phyloP scores from a whole-genome alignment of 805 yeast genomes.

The Jamesozyma rosinii region DNA sequence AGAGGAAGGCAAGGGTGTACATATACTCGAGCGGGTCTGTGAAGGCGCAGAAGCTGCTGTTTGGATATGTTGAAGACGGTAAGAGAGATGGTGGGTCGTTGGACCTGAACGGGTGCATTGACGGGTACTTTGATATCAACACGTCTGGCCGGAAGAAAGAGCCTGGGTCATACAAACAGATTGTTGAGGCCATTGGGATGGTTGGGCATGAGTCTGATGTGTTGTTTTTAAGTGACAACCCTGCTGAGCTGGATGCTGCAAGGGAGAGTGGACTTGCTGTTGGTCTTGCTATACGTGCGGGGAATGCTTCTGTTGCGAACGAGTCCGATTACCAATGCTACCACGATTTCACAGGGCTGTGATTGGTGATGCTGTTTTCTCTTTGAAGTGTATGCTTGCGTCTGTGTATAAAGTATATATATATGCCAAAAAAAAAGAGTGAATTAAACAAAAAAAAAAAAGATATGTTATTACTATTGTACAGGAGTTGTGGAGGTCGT shows the following conservation, averaged over 20 bases:
- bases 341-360: conserved; percentile 5
- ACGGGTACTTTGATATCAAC: conserved; percentile 76
- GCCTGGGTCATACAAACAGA: conserved; percentile 46
- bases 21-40: conserved; percentile 89
- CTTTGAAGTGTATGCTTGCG: no score
- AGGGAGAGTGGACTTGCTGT: conserved; percentile 50
- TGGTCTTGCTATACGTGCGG: conserved; percentile 58
- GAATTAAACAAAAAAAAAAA: no score
- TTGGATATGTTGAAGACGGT: conserved; percentile 46
- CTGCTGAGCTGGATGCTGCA: conserved; percentile 71
- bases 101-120: conserved; percentile 46
- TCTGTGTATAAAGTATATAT: no score
- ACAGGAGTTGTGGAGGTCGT: no score
- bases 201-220: conserved; percentile 27
- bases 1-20: conserved; percentile 41
- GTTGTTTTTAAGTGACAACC: conserved; percentile 73
- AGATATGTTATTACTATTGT: no score
- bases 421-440: no score
- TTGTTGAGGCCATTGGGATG: conserved; percentile 36
- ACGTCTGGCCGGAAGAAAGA: conserved; percentile 70
- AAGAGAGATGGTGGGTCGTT: conserved; percentile 21
- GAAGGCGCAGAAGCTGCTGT: conserved; percentile 73
- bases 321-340: conserved; percentile 2
- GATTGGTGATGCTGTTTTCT: no score
- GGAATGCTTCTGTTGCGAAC: conserved; percentile 46